Conservation (phyloP, 2,329 filamentous ascomycete species). For the Lasiodiplodia citricola region DNA sequence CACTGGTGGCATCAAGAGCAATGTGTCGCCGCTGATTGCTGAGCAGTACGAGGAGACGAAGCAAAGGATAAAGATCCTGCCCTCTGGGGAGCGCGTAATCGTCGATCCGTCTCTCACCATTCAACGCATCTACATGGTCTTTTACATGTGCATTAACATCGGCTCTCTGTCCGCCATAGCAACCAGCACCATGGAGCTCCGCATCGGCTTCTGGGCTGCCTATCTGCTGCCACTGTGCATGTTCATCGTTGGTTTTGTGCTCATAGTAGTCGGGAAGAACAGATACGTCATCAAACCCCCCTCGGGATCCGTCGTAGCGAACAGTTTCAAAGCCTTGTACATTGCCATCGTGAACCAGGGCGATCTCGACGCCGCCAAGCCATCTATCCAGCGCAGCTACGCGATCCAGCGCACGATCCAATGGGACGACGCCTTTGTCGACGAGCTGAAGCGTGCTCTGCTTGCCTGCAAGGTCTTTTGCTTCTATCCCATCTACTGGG, state of each 20-base stretch:
- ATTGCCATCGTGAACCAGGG: slow-evolving; percentile 57
- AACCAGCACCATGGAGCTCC: slow-evolving; percentile 70
- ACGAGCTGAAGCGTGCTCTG: slow-evolving; percentile 71
- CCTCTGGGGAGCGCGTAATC: slow-evolving; percentile 41
- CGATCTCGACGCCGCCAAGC: slow-evolving; percentile 65
- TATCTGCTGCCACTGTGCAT: slow-evolving; percentile 67
- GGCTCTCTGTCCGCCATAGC: slow-evolving; percentile 71
- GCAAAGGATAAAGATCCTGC: slow-evolving; percentile 47
- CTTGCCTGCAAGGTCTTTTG: slow-evolving; percentile 72
- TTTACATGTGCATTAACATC: slow-evolving; percentile 72
- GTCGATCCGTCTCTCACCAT: slow-evolving; percentile 47
- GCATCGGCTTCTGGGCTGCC: slow-evolving; percentile 70
- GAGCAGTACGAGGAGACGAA: slow-evolving; percentile 53
- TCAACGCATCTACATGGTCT: slow-evolving; percentile 58
- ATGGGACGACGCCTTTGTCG: slow-evolving; percentile 74
- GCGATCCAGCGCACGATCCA: slow-evolving; percentile 41
- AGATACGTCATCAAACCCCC: slow-evolving; percentile 30
- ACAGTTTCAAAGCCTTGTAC: slow-evolving; percentile 63
- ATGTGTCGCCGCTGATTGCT: slow-evolving; percentile 63
- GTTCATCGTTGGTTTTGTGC: slow-evolving; percentile 66
- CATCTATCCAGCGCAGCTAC: slow-evolving; percentile 55
- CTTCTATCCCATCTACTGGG: slow-evolving; percentile 56
- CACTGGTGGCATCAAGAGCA: slow-evolving; percentile 82
- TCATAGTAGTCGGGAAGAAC: slow-evolving; percentile 50
- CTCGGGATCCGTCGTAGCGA: slow-evolving; percentile 29